These are phyloP conservation scores for Quercus dentata DNA, from an alignment of 306 rosid species.

Conservation along the genomic window DNA sequence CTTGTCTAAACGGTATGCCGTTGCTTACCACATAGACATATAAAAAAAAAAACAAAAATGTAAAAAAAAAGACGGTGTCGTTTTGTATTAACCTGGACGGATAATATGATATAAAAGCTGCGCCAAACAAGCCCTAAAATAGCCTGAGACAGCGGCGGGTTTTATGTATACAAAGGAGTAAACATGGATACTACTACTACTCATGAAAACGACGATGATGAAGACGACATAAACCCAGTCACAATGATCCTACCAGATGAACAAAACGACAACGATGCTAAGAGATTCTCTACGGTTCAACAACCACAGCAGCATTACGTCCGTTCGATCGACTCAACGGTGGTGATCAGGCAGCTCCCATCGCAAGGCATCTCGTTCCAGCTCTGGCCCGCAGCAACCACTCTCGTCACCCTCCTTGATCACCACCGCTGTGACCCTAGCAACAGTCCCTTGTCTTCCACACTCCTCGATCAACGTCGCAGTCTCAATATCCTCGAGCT, in stretches of 20 bases:
- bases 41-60: no score
- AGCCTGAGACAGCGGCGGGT: constrained; percentile 1
- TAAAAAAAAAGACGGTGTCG: neutral
- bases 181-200: constrained; percentile 18
- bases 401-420: constrained; percentile 83
- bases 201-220: constrained; percentile 34
- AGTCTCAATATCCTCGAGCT: constrained; percentile 62
- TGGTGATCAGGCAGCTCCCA: constrained; percentile 71
- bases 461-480: constrained; percentile 26
- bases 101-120: neutral
- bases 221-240: constrained; percentile 44
- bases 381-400: constrained; percentile 96
- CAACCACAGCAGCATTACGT: constrained; percentile 42
- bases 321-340: constrained; percentile 52
- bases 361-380: constrained; percentile 87
- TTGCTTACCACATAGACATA: neutral
- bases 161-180: neutral
- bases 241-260: constrained; percentile 23
- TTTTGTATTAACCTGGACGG: neutral
- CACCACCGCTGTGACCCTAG: constrained; percentile 40
- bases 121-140: constrained; percentile 28
- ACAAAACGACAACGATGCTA: constrained; percentile 1
- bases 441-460: constrained; percentile 54
- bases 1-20: neutral
- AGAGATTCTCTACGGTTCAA: constrained; percentile 5